phyloP scores from a whole-genome alignment of 306 rosid genomes.

The Quercus robur region DNA sequence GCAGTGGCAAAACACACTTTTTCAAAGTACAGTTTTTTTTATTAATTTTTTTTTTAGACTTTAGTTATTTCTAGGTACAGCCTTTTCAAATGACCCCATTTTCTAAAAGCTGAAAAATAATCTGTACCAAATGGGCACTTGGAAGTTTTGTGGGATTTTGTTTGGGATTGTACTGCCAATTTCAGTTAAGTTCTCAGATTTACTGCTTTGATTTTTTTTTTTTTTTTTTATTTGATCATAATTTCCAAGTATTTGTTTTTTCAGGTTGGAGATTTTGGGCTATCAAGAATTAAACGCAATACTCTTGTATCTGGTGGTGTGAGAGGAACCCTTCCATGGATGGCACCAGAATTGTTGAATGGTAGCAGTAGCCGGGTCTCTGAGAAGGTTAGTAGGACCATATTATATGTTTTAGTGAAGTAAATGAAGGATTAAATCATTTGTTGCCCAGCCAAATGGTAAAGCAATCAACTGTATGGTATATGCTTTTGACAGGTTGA shows the following conservation, averaged over 20 bases:
- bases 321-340: slow-evolving; percentile 37
- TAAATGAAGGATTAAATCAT: neutral
- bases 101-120: too few relatives aligned
- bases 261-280: slow-evolving; percentile 32
- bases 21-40: too few relatives aligned
- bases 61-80: too few relatives aligned
- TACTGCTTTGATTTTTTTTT: neutral
- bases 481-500: slow-evolving; percentile 24
- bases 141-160: neutral
- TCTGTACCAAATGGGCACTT: too few relatives aligned
- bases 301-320: slow-evolving; percentile 38
- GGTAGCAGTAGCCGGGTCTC: slow-evolving; percentile 35
- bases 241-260: neutral
- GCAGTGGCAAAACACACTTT: neutral
- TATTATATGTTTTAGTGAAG: neutral
- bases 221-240: neutral
- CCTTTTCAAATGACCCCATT: too few relatives aligned
- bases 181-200: neutral
- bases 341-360: slow-evolving; percentile 33
- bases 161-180: neutral
- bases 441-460: neutral
- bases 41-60: too few relatives aligned
- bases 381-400: slow-evolving; percentile 28
- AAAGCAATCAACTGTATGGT: neutral
- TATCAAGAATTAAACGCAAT: slow-evolving; percentile 33